These are phyloP conservation scores for Vigna unguiculata DNA, from an alignment of 306 rosid species.

Conservation along the genomic window DNA sequence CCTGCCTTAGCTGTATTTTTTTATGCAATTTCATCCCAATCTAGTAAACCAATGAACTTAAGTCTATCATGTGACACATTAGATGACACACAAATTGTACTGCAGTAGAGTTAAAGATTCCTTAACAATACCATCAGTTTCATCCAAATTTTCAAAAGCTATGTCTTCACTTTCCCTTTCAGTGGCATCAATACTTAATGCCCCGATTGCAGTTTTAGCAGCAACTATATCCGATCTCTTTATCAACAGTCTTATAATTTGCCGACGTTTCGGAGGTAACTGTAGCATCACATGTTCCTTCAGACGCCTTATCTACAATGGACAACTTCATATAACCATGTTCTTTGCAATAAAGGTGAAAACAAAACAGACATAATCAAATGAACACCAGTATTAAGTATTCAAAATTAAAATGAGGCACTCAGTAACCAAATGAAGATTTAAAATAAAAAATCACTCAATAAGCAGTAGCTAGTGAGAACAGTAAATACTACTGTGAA, in stretches of 20 bases:
- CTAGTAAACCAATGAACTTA: conserved; percentile 39
- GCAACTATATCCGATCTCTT: conserved; percentile 79
- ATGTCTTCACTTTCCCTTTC: conserved; percentile 53
- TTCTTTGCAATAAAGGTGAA: conserved; percentile 17
- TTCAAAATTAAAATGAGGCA: conserved; percentile 6
- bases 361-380: conserved; percentile 18
- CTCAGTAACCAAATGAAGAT: conserved; percentile 8
- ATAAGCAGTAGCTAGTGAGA: conserved; percentile 5
- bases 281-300: conserved; percentile 87
- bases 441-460: conserved; percentile 1
- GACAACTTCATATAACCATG: conserved; percentile 39
- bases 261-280: conserved; percentile 95
- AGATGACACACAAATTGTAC: conserved; percentile 32
- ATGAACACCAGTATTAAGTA: neutral
- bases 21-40: conserved; percentile 27
- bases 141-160: conserved; percentile 54
- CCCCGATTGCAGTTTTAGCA: conserved; percentile 75
- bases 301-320: conserved; percentile 86
- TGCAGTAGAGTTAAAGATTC: conserved; percentile 17
- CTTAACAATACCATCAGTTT: conserved; percentile 61
- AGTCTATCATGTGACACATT: conserved; percentile 19
- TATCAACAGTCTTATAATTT: conserved; percentile 72
- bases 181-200: conserved; percentile 42
- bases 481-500: neutral
- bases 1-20: neutral